These are phyloP conservation scores for Chaetomium cochliodes DNA, from an alignment of 495 filamentous ascomycete genomes.

Conservation along the genomic window DNA sequence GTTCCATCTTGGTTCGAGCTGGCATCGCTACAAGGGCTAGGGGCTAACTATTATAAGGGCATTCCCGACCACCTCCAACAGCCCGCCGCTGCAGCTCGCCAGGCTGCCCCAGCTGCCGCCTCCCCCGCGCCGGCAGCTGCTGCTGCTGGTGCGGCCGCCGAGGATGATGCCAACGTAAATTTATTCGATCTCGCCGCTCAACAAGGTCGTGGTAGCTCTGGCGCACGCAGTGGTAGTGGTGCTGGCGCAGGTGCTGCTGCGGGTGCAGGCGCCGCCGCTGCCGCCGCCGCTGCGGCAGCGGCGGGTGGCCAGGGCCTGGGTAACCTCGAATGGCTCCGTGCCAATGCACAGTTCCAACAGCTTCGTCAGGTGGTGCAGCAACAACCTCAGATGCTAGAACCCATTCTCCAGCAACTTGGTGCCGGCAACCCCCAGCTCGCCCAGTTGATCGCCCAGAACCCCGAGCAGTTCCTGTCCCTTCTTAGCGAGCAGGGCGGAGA, in stretches of 20 bases:
- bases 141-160: conserved; percentile 38
- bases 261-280: conserved; percentile 43
- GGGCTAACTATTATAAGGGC: conserved; percentile 55
- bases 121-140: conserved; percentile 40
- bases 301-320: conserved; percentile 60
- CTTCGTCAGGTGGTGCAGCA: conserved; percentile 95
- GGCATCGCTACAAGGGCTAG: neutral
- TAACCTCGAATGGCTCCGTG: conserved; percentile 91
- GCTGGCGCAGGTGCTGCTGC: conserved; percentile 38
- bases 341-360: conserved; percentile 96
- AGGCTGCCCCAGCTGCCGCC: conserved; percentile 50
- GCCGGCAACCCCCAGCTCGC: conserved; percentile 94
- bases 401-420: conserved; percentile 94
- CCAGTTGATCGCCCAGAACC: conserved; percentile 81
- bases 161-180: conserved; percentile 74
- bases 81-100: conserved; percentile 38
- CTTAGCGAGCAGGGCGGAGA: conserved; percentile 76
- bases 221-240: conserved; percentile 42
- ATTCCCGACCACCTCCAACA: conserved; percentile 78
- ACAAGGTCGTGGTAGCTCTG: conserved; percentile 59
- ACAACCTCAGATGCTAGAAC: conserved; percentile 96
- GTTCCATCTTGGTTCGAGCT: conserved; percentile 31
- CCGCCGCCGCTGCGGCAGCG: conserved; percentile 46
- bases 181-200: conserved; percentile 89
- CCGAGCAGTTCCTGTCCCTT: conserved; percentile 86